phyloP scores from a whole-genome alignment of 31 red algal genomes.

The Odonthalia washingtoniensis region DNA sequence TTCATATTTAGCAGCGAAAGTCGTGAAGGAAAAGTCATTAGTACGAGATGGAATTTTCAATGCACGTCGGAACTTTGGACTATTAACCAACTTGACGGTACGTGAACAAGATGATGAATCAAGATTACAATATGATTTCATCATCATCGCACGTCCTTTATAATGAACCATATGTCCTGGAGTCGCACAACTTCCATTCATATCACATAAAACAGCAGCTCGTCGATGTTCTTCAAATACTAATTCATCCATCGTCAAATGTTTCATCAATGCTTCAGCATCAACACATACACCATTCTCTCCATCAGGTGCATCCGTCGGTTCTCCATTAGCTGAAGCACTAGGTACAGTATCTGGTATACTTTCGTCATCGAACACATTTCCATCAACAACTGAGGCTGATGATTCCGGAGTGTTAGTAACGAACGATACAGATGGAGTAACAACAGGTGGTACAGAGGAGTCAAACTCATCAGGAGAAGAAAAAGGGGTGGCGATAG shows the following conservation, averaged over 20 bases:
- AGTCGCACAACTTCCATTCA: conserved; percentile 42
- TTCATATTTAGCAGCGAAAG: conserved; percentile 40
- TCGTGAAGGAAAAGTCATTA: conserved; percentile 31
- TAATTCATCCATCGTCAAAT: conserved; percentile 1
- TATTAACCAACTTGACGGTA: conserved; percentile 36
- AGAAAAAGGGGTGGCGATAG: too few relatives aligned
- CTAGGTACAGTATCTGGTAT: too few relatives aligned
- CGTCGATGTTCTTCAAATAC: conserved; percentile 9
- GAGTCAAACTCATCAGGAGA: too few relatives aligned
- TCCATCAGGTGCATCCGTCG: too few relatives aligned
- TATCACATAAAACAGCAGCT: conserved; percentile 39
- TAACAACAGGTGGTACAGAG: too few relatives aligned
- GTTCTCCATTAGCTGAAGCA: too few relatives aligned
- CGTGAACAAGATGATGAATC: background rate
- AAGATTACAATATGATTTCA: conserved; percentile 37
- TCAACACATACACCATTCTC: too few relatives aligned
- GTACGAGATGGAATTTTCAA: background rate
- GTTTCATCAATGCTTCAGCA: background rate
- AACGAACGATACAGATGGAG: too few relatives aligned
- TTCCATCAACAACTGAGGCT: too few relatives aligned
- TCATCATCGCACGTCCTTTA: conserved; percentile 43
- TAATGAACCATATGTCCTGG: conserved; percentile 50
- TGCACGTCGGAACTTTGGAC: conserved; percentile 8
- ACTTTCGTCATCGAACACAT: too few relatives aligned
- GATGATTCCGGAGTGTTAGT: too few relatives aligned